Evolutionary conservation across 169 alveolate genomes (phyloP), one percentile per base, ranked within the genome.

Genomic region (Plasmodium reichenowi): DNA sequence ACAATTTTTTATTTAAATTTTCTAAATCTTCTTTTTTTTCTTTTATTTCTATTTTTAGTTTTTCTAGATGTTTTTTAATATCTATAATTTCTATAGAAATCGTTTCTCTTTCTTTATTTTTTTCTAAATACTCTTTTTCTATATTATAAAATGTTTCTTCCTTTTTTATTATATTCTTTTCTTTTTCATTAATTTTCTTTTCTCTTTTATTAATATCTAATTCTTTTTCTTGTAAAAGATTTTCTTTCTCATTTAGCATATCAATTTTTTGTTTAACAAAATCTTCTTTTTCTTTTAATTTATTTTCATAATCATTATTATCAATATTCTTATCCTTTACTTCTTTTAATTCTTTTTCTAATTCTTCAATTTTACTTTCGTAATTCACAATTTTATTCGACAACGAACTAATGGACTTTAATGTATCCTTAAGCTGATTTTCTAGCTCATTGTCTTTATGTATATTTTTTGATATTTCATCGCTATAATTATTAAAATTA

Each of bases 21-120:
- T 80, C 90, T 68, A 80, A 62, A 54, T 64, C 24, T 26, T 80
- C 83, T 38, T 80, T 66, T 80, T 68, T 80, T 26, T 80, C 80
- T 20, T 80, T 56, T 29, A 80, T 26, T 67, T 80, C 90, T 47
- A 38, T 54, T 24, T 22, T 80, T 58, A 80, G 45, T 15, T 80
- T 80, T 32, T 80, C 83, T 54, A 80, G n/a, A 22, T 50, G 20
- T 47, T 45, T 68, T 54, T 68, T 80, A 17, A 67, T 56, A 60
- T 80, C 80, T 29, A 54, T 26, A 67, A 80, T 66, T 80, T 80
- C 90, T 43, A 54, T 54, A 52, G 54, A 45, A 10, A 80, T 47
- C 54, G 52, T 50, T 67, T 80, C 90, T 38, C 67, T 80, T 80
- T 80, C 90, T 67, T 80, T 68, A 67, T 54, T 80, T 68, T 80